Percentiles rank a stretch among this genome's conserved stretches.
Evolutionary conservation across 2,329 filamentous ascomycete genomes (phyloP).

Genomic region (Cytospora chrysosperma): DNA sequence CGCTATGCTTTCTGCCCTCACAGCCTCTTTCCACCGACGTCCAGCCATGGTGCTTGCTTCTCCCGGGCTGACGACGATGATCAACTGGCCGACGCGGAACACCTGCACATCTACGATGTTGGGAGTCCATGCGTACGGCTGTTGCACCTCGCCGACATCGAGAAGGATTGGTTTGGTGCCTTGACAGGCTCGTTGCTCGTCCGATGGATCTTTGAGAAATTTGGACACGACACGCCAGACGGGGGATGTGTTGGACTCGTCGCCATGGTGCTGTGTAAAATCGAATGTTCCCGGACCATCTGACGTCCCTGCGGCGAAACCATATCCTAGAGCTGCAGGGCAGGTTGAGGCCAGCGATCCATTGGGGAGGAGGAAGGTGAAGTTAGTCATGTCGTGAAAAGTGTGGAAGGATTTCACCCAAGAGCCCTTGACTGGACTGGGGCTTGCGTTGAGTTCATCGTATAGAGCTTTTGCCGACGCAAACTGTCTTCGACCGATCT

Average conservation of each 20-base stretch:
- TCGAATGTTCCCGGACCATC: constrained; percentile 91
- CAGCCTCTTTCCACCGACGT: constrained; percentile 76
- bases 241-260: constrained; percentile 64
- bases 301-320: constrained; percentile 88
- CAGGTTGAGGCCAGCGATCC: constrained; percentile 72
- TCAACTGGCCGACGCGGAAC: constrained; percentile 77
- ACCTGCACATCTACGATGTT: constrained; percentile 90
- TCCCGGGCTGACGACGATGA: constrained; percentile 81
- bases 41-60: constrained; percentile 94
- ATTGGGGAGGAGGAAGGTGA: constrained; percentile 71
- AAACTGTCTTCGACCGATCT: constrained; percentile 73
- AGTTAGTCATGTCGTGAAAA: constrained; percentile 78
- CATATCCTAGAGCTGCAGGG: constrained; percentile 84
- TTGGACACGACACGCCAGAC: constrained; percentile 77
- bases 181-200: constrained; percentile 74
- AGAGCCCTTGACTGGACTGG: constrained; percentile 57
- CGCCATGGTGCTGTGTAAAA: constrained; percentile 82
- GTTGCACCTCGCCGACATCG: constrained; percentile 77
- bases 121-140: constrained; percentile 83
- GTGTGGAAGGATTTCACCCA: constrained; percentile 80
- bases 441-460: constrained; percentile 47
- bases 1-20: constrained; percentile 52
- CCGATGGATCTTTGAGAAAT: constrained; percentile 67
- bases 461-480: constrained; percentile 45
- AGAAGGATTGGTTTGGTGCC: constrained; percentile 80